Evolutionary conservation across 805 yeast species (phyloP).

Genomic region (Nakazawaea ishiwadae): DNA sequence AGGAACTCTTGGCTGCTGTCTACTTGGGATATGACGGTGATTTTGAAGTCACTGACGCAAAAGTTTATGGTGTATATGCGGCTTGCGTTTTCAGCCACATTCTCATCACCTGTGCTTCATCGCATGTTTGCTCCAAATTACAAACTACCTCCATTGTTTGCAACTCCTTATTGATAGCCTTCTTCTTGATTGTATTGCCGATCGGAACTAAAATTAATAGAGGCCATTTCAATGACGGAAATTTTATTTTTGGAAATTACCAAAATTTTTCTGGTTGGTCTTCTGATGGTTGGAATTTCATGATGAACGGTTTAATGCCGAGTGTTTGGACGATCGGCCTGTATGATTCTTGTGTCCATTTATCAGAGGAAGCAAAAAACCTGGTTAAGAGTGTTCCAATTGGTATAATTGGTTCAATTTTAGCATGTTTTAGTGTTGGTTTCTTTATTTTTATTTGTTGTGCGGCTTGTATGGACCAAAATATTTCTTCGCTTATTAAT

Average conservation of each 20-base stretch:
- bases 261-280: constrained; percentile 53
- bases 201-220: constrained; percentile 42
- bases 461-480: constrained; percentile 48
- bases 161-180: constrained; percentile 46
- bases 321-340: constrained; percentile 75
- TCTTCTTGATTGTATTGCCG: constrained; percentile 62
- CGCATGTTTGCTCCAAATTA: constrained; percentile 49
- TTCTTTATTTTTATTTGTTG: constrained; percentile 49
- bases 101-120: constrained; percentile 49
- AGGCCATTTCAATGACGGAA: constrained; percentile 40
- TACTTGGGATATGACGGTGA: constrained; percentile 45
- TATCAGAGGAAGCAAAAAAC: constrained; percentile 65
- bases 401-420: constrained; percentile 57
- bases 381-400: constrained; percentile 61
- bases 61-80: constrained; percentile 60
- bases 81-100: constrained; percentile 54
- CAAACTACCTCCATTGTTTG: constrained; percentile 55
- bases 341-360: constrained; percentile 68
- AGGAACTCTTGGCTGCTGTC: constrained; percentile 55
- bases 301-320: constrained; percentile 53
- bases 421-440: constrained; percentile 56
- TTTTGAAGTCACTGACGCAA: constrained; percentile 49
- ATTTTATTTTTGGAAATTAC: constrained; percentile 50
- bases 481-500: constrained; percentile 35
- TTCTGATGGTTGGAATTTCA: constrained; percentile 48